Evolutionary conservation across 1,139 yeast species (phyloP).

Genomic region (Spencermartinsiella ligniputridi): DNA sequence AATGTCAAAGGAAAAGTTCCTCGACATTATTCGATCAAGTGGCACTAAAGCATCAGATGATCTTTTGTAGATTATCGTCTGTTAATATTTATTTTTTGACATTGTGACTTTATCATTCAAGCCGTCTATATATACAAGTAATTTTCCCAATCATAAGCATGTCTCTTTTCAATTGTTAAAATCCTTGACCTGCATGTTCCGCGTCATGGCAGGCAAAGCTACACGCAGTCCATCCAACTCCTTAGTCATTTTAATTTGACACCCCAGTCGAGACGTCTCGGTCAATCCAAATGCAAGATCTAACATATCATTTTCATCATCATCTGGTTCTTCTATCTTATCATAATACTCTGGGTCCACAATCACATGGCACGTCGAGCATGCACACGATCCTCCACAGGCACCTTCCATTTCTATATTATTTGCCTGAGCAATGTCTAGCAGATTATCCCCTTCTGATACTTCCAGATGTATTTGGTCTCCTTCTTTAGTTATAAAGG

Average conservation of each 20-base stretch:
- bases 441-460: conserved; percentile 83
- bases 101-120: too few species aligned
- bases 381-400: conserved; percentile 98
- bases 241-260: conserved; percentile 86
- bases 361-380: conserved; percentile 95
- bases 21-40: conserved; percentile 84
- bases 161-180: conserved; percentile 46
- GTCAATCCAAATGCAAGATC: conserved; percentile 96
- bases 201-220: conserved; percentile 97
- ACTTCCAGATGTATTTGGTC: conserved; percentile 75
- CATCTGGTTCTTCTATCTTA: conserved; percentile 88
- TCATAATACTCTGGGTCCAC: conserved; percentile 95
- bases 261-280: conserved; percentile 87
- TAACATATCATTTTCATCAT: conserved; percentile 97
- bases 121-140: too few species aligned
- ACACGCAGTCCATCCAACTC: conserved; percentile 90
- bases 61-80: background rate
- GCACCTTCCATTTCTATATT: conserved; percentile 98
- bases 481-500: conserved; percentile 92
- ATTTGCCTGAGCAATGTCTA: conserved; percentile 93
- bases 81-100: too few species aligned
- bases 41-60: conserved; percentile 28
- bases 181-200: conserved; percentile 80
- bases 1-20: conserved; percentile 81
- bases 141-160: background rate